Percentiles rank a stretch among this genome's conserved stretches.
Evolutionary conservation across 805 yeast genomes (phyloP).

Genomic region (Candida nitratophila): DNA sequence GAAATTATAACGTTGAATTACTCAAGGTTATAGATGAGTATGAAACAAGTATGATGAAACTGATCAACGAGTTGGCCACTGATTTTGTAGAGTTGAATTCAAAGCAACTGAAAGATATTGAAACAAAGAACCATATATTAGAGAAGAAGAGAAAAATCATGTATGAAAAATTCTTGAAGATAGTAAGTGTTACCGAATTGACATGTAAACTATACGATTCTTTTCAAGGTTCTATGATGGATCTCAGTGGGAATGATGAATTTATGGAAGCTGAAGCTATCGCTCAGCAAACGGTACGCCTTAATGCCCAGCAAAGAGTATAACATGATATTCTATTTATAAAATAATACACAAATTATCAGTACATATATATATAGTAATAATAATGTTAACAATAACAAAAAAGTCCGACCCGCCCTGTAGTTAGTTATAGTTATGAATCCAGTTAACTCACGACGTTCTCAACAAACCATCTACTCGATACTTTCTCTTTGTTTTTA

Average conservation of each 20-base stretch:
- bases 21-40: conserved; percentile 10
- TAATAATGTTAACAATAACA: conserved; percentile 14
- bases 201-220: conserved; percentile 9
- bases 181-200: conserved; percentile 13
- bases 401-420: conserved; percentile 4
- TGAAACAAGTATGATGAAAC: conserved; percentile 10
- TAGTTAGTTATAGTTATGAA: no score
- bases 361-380: not conserved
- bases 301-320: no score
- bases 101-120: conserved; percentile 10
- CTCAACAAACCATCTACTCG: conserved; percentile 2
- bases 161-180: conserved; percentile 11
- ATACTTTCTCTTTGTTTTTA: not conserved
- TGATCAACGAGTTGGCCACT: conserved; percentile 8
- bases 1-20: conserved; percentile 13
- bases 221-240: conserved; percentile 8
- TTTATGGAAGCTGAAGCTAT: conserved; percentile 5
- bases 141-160: conserved; percentile 8
- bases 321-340: no score
- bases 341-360: not conserved
- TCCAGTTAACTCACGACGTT: conserved; percentile 4
- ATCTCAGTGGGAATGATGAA: conserved; percentile 3
- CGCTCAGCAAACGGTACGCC: not conserved
- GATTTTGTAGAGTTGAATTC: conserved; percentile 6
- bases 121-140: conserved; percentile 6